Conservation (phyloP, 805 yeast genomes). For the Cyberlindnera veronae region DNA sequence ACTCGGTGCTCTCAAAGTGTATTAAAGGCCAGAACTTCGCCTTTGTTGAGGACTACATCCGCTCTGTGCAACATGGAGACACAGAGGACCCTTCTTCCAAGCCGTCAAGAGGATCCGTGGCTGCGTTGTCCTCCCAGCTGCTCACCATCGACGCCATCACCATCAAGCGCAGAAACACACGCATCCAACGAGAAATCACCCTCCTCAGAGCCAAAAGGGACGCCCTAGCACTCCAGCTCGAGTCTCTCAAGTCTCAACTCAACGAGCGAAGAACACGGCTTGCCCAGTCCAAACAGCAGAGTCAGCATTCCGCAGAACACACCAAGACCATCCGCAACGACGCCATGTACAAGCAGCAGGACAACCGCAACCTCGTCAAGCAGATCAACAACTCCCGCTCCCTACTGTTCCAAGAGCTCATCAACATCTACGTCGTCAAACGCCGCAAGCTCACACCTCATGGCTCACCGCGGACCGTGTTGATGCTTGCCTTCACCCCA, state of each 20-base stretch:
- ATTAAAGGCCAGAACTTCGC: slow-evolving; percentile 14
- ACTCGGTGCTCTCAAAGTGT: slow-evolving; percentile 16
- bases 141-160: slow-evolving; percentile 23
- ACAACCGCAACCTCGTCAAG: slow-evolving; percentile 16
- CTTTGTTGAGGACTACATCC: slow-evolving; percentile 15
- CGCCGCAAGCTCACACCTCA: slow-evolving; percentile 18
- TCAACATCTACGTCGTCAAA: slow-evolving; percentile 19
- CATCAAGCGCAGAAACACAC: slow-evolving; percentile 15
- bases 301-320: too few relatives aligned
- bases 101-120: slow-evolving; percentile 13
- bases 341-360: slow-evolving; percentile 12
- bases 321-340: slow-evolving; percentile 3
- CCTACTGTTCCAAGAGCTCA: slow-evolving; percentile 24
- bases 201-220: not conserved
- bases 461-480: slow-evolving; percentile 13
- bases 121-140: slow-evolving; percentile 24
- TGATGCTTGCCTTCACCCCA: slow-evolving; percentile 24
- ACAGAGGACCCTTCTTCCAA: too few relatives aligned
- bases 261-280: not conserved
- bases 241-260: not conserved
- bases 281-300: not conserved
- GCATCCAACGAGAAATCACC: slow-evolving; percentile 12
- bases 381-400: slow-evolving; percentile 24
- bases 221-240: not conserved
- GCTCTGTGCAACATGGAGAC: too few relatives aligned